Conservation (phyloP, 352 stramenopile species). For the Phytophthora kernoviae region DNA sequence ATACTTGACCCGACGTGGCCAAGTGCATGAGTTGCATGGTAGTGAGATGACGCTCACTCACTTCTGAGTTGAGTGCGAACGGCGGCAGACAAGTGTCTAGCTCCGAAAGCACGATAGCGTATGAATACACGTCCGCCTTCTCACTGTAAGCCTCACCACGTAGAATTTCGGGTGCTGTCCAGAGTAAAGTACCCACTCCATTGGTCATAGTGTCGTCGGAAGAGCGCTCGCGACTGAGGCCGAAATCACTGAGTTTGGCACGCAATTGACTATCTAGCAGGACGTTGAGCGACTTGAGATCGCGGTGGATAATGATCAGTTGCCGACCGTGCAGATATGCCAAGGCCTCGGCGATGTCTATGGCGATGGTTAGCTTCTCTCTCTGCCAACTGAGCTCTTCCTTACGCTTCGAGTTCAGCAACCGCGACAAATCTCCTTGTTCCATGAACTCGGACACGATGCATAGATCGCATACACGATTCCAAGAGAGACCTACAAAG, state of each 20-base stretch:
- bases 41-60: slow-evolving; percentile 41
- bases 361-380: slow-evolving; percentile 65
- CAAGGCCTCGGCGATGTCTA: slow-evolving; percentile 62
- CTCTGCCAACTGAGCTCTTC: slow-evolving; percentile 37
- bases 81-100: slow-evolving; percentile 62
- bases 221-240: slow-evolving; percentile 53
- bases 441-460: slow-evolving; percentile 72
- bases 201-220: slow-evolving; percentile 73
- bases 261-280: slow-evolving; percentile 46
- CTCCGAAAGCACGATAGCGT: slow-evolving; percentile 65
- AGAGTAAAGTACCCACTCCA: slow-evolving; percentile 63
- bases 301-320: slow-evolving; percentile 66
- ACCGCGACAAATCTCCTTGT: slow-evolving; percentile 52
- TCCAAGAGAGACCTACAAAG: slow-evolving; percentile 70
- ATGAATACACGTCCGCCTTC: slow-evolving; percentile 70
- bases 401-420: slow-evolving; percentile 52
- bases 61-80: slow-evolving; percentile 57
- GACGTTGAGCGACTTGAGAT: slow-evolving; percentile 75
- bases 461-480: slow-evolving; percentile 49
- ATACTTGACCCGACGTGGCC: slow-evolving; percentile 48
- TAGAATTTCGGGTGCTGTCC: slow-evolving; percentile 66
- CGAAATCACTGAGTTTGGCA: slow-evolving; percentile 71
- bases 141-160: slow-evolving; percentile 58
- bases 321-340: slow-evolving; percentile 65
- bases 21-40: slow-evolving; percentile 65